Base-by-base conservation (phyloP, 495 filamentous ascomycete genomes). In the Penicillium pulvis region DNA sequence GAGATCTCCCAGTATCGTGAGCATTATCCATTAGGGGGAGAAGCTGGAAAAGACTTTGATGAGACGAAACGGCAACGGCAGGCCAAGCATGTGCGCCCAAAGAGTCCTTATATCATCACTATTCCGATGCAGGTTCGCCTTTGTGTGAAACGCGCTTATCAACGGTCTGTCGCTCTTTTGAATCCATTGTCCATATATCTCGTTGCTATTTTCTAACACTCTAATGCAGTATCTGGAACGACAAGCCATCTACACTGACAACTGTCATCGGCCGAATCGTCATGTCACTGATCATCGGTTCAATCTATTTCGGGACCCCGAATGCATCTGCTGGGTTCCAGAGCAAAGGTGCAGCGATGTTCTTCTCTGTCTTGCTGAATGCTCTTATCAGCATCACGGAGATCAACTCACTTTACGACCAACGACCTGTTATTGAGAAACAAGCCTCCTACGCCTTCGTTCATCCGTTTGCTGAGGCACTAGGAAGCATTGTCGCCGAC, bases 201-300 rank as follows among this genome's bases (percentile, higher is more conserved):
- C 2, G 20, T 12, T 28, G 16, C 5, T 49, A 31, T 24, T 10
- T 3, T 16, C 46, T 49, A 31, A 49, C 26, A 17, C 3, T 30
- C 23, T 28, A 16, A n/a, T 28, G 14, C 3, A 76, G 79, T 23
- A 79, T 97, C 9, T 81, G 73, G 55, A 90, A 89, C 39, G 92
- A 97, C 61, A 87, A 90, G 51, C 87, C 83, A 57, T 77, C 93
- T 52, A 89, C 88, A 1, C 56, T 96, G 54, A 87, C 87, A 3
- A 81, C 85, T 24, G 77, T 95, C n/a, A 81, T 96, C 63, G 90
- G 87, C n/a, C 91, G 95, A 62, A 78, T 85, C 52, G 68, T 83
- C 58, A 89, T 95, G 85, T 81, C 91, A 42, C 76, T 98, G 30
- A 88, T 98, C 64, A 87, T 97, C 68, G 87, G 89, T 45, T 90